Evolutionary conservation across 306 rosid genomes (phyloP), one percentile per base, ranked within the genome.

Genomic region (Aeschynomene evenia): DNA sequence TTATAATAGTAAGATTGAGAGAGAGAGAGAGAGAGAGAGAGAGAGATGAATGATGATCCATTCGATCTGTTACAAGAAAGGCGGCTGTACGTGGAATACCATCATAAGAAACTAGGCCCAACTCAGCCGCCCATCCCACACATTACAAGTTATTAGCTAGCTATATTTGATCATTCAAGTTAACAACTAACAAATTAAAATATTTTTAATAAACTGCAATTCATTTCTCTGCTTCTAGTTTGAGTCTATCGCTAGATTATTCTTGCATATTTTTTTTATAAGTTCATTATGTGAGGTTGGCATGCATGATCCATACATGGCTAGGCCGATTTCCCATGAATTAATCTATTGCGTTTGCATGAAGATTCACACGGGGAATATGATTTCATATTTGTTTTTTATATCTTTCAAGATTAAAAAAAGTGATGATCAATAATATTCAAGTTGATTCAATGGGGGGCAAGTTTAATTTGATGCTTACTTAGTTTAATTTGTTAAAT

Each of bases 71-170:
- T 3, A 46, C 16, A 68, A 76, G 76, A 72, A 81, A 78, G 63
- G 4, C 58, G 69, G 80, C 70, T 61, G 55, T 73, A 77, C 71
- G 80, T 77, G 85, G 77, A 81, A 39, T 72, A 31, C 20, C 71
- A 77, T 64, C 65, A 63, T 75, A 49, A 69, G 75, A 51, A 66
- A 72, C 75, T 68, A 64, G 79, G 75, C 60, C 72, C 79, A 59
- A 73, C 21, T 49, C 56, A 23, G 66, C 36, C 21, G 55, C 68
- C 68, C 29, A 65, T 42, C 52, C 80, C 28, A 66, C n/a, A n/a
- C n/a, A n/a, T n/a, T n/a, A 45, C 50, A 75, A 62, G n/a, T n/a
- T 33, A 23, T 22, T 73, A 68, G 80, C 37, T 68, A 50, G 43
- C 14, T 65, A 33, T 24, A 36, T 55, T 26, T 56, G 40, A 71